Base-by-base conservation (phyloP, 139 green algal species). In the Mesostigma viride region DNA sequence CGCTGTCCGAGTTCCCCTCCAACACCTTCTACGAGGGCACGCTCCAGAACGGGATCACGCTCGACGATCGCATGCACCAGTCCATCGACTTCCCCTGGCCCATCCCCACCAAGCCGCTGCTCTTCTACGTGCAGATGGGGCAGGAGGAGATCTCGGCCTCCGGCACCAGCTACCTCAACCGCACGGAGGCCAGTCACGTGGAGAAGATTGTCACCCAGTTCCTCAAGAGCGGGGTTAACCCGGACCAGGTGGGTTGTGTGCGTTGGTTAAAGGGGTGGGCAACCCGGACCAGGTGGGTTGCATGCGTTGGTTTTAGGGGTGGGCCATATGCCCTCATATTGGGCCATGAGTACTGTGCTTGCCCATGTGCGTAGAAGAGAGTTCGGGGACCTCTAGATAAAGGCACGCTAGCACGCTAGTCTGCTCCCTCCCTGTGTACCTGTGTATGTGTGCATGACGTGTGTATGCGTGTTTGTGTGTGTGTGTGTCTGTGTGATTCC, bases 11-110 rank as follows among this genome's bases (percentile, higher is more conserved):
- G 74, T 98, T 97, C 79, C 92, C 92, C 28, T 90, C 79, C 64
- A 92, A 97, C 83, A 90, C 74, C 1, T 98, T 96, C 69, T 98
- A 98, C 64, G 92, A 98, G 83, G 92, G 92, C 56, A 90, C 83
- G 14, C 89, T 98, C 57, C 89, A 95, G 78, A 90, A 92, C 63
- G 85, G 86, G 33, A 74, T 92, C 8, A 76, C 56, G 20, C 28
- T 57, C 31, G 62, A 58, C 5, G 85, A 90, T 68, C 77, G 88
- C 44, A 67, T 73, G 22, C 51, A 73, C 47, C 53, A 69, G 26
- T 70, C 59, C 28, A 71, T 88, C 8, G 70, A 85, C 44, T 93
- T 94, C 74, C 88, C 88, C 22, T 95, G 88, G 88, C 88, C 88
- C 6, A 66, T 75, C 48, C 76, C 85, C 11, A 82, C 87, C 62